Evolutionary conservation across 805 yeast species (phyloP), one percentile per base, ranked within the genome.

Genomic region (Lipomyces sp.): DNA sequence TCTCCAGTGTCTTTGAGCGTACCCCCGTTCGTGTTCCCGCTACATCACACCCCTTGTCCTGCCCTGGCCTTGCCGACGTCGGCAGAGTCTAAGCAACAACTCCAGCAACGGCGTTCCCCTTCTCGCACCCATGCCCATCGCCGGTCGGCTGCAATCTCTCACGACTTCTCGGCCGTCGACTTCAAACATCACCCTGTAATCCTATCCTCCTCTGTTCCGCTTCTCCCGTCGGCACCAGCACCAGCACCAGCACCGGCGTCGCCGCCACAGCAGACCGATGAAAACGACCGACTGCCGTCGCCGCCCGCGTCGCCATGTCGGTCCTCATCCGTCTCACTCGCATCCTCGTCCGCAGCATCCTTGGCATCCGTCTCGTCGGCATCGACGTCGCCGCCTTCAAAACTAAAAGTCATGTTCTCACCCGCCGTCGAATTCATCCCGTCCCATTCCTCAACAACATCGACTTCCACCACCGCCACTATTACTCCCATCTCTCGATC

Each of bases 81-180:
- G 15, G 48, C 24, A 7, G 48, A 42, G 8, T 24, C 48, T 1
- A 42, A 42, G 48, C 48, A n/a, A 24, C 24, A 24, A 24, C 24
- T 1, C 24, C 24, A 24, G 24, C 24, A 24, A 24, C 24, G 24
- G 48, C 24, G 24, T 10, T 42, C 48, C 1, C 48, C 48, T 2
- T 42, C 48, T 24, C 66, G 70, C 33, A 57, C 59, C 24, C 97
- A 92, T 77, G 85, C 90, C 56, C 97, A 92, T 74, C 85, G 90
- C 73, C 80, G 97, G 61, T 91, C 97, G 0, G 92, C 94, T 30
- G 97, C 97, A 0, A 88, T 92, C 5, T 89, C 95, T 7, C 95
- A 95, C 3, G 97, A 92, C 75, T 89, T 90, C 75, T 95, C 90
- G 72, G 71, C 65, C 55, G 71, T 64, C 55, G 73, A 71, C 48